A percentile compares a stretch with the other conserved stretches of the same genome.
These are phyloP conservation scores for Leccinum angustisporum DNA, from an alignment of 1,284 basidiomycete species.

Conservation along the genomic window DNA sequence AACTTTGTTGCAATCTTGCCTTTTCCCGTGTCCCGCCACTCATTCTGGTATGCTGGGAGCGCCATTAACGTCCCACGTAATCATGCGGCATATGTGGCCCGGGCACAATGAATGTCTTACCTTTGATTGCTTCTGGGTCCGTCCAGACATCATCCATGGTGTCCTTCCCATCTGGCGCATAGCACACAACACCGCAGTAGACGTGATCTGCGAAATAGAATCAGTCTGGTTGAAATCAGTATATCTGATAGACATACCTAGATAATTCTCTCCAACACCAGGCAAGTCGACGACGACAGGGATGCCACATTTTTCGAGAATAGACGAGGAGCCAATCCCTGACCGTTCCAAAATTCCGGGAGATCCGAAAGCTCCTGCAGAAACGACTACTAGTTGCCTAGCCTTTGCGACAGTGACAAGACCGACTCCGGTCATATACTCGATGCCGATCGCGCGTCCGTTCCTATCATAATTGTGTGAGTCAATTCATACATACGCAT, in stretches of 20 bases:
- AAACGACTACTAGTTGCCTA: constrained; percentile 25
- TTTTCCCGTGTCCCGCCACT: constrained; percentile 3
- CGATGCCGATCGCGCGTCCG: constrained; percentile 52
- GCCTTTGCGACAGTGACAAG: constrained; percentile 1
- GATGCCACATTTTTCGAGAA: constrained; percentile 44
- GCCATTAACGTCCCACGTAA: no score
- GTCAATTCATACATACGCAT: not conserved
- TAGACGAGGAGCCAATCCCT: constrained; percentile 43
- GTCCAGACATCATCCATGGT: constrained; percentile 11
- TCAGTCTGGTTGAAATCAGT: no score
- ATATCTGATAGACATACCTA: not conserved
- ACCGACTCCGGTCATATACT: constrained; percentile 42
- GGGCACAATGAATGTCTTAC: not conserved
- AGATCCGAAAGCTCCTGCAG: constrained; percentile 23
- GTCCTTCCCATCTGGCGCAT: constrained; percentile 5
- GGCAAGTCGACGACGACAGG: constrained; percentile 45
- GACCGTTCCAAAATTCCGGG: constrained; percentile 25
- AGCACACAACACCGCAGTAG: not conserved
- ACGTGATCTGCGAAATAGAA: constrained; percentile 3
- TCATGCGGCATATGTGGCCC: not conserved
- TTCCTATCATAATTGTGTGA: constrained; percentile 33
- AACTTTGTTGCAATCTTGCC: constrained; percentile 12
- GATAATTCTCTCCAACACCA: constrained; percentile 55
- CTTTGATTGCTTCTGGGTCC: not conserved
- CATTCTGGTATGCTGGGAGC: constrained; percentile 1